Conservation (phyloP, 2,329 filamentous ascomycete species). For the Fusarium neocosmosporiellum region DNA sequence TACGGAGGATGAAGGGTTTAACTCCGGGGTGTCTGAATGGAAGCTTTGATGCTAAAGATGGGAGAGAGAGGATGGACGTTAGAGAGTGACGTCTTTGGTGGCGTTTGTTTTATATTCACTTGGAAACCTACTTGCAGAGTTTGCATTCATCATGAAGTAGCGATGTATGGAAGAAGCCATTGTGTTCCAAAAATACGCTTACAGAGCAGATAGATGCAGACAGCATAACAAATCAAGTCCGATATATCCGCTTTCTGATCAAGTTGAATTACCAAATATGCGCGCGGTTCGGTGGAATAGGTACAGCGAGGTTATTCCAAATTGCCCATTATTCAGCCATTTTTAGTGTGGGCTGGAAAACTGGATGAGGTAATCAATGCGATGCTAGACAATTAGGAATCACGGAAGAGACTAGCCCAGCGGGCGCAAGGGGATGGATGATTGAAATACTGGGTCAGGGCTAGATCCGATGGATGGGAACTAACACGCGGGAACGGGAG, state of each 20-base stretch:
- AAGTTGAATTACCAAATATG: background rate
- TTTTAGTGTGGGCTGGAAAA: background rate
- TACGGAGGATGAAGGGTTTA: background rate
- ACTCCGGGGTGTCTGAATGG: background rate
- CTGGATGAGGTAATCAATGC: background rate
- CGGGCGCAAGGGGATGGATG: background rate
- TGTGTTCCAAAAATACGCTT: background rate
- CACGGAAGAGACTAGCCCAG: background rate
- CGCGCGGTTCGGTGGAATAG: background rate
- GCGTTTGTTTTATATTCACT: background rate
- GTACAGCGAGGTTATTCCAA: background rate
- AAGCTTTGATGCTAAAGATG: background rate
- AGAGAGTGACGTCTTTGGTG: background rate
- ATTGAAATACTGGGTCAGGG: background rate
- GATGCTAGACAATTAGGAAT: no score
- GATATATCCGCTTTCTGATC: background rate
- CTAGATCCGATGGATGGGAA: background rate
- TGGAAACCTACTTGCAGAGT: constrained; percentile 1
- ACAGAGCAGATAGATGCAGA: background rate
- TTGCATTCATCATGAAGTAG: background rate
- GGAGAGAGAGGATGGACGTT: background rate
- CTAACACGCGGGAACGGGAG: background rate
- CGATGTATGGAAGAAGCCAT: background rate
- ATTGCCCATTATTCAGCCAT: background rate
- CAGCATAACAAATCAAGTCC: background rate